Conservation (phyloP, 2,329 filamentous ascomycete species). For the Diaporthe amygdali region DNA sequence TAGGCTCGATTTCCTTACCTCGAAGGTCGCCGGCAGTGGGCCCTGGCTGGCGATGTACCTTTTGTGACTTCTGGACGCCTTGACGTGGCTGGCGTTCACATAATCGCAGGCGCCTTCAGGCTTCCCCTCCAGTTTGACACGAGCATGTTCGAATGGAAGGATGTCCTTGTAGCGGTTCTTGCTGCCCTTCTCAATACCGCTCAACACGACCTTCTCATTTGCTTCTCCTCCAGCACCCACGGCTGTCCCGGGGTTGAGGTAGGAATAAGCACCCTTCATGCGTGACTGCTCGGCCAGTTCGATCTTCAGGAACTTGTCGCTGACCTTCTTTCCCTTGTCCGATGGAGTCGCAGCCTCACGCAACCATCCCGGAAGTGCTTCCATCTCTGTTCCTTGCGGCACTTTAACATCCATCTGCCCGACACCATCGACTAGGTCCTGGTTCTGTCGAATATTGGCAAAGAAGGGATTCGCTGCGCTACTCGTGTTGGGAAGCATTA, state of each 20-base stretch:
- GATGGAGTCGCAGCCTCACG: conserved; percentile 66
- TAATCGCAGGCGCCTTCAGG: conserved; percentile 81
- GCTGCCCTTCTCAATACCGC: conserved; percentile 89
- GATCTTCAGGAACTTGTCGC: conserved; percentile 82
- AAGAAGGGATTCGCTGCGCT: conserved; percentile 88
- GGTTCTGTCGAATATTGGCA: conserved; percentile 93
- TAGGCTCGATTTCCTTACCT: conserved; percentile 59
- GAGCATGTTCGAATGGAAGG: conserved; percentile 90
- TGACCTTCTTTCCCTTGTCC: conserved; percentile 80
- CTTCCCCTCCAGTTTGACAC: conserved; percentile 78
- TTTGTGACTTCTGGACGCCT: conserved; percentile 82
- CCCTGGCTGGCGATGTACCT: conserved; percentile 96
- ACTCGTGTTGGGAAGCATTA: conserved; percentile 74
- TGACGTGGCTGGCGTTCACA: conserved; percentile 90
- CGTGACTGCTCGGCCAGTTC: conserved; percentile 86
- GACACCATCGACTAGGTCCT: conserved; percentile 91
- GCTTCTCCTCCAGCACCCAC: conserved; percentile 28
- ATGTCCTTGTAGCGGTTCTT: conserved; percentile 99
- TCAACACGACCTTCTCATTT: conserved; percentile 68
- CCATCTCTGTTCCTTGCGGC: conserved; percentile 50
- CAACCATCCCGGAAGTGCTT: conserved; percentile 77
- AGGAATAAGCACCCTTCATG: conserved; percentile 80
- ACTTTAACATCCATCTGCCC: conserved; percentile 73
- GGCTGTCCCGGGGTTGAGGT: conserved; percentile 50
- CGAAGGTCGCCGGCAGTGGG: conserved; percentile 89